phyloP scores from a whole-genome alignment of 2,329 filamentous ascomycete genomes.

The Huntiella omanensis region DNA sequence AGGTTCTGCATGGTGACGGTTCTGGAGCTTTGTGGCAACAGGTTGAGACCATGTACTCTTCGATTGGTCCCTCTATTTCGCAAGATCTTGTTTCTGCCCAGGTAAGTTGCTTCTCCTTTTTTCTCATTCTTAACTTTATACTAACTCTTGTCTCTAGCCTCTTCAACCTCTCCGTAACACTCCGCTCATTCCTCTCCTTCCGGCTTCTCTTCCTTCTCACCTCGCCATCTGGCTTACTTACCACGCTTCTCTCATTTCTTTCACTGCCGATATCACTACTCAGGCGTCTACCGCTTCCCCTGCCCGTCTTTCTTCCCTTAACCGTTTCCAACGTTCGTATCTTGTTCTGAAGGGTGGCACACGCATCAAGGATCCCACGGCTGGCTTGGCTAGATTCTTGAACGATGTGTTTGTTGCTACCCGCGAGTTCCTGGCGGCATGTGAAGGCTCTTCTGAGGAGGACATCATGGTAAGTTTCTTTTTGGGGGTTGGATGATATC shows the following conservation, averaged over 20 bases:
- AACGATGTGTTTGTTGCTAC: conserved; percentile 19
- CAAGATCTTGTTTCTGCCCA: conserved; percentile 19
- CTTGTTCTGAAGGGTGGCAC: conserved; percentile 34
- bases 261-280: conserved; percentile 23
- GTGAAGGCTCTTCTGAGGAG: neutral
- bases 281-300: conserved; percentile 25
- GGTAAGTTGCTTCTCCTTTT: conserved; percentile 19
- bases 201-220: conserved; percentile 24
- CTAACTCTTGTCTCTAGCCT: conserved; percentile 22
- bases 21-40: conserved; percentile 13
- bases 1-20: conserved; percentile 7
- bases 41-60: conserved; percentile 20
- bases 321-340: conserved; percentile 40
- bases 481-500: neutral
- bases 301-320: conserved; percentile 34
- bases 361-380: conserved; percentile 42
- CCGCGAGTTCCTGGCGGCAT: conserved; percentile 22
- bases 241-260: conserved; percentile 24
- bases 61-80: conserved; percentile 13
- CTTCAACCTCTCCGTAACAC: conserved; percentile 42
- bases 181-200: conserved; percentile 28
- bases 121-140: neutral
- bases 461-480: conserved; percentile 9
- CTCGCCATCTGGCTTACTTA: conserved; percentile 33
- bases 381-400: conserved; percentile 33